Evolutionary conservation across 2,329 filamentous ascomycete genomes (phyloP).

Genomic region (Neofusicoccum sp.): DNA sequence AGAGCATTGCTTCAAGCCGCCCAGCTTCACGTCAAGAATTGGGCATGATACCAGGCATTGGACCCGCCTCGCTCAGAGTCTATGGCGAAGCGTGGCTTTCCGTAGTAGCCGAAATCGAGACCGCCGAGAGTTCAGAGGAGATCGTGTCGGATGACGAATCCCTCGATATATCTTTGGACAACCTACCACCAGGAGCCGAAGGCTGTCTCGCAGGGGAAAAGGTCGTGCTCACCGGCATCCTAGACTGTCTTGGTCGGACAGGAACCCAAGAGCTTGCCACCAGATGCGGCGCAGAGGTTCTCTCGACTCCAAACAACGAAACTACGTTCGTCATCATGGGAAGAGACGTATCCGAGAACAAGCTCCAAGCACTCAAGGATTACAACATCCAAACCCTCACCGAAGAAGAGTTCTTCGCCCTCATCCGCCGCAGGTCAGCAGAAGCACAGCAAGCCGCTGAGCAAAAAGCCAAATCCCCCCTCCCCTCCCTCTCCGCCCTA

Average conservation of each 20-base stretch:
- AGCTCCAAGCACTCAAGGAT: neutral
- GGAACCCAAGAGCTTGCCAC: neutral
- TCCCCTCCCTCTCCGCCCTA: neutral
- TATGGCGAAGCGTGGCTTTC: slow-evolving; percentile 32
- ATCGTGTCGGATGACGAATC: neutral
- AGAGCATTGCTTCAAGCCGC: slow-evolving; percentile 25
- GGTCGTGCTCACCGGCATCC: neutral
- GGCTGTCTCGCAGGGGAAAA: neutral
- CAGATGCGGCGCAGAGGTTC: neutral
- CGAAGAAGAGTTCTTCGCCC: neutral
- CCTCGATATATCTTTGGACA: neutral
- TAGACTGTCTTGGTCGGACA: neutral
- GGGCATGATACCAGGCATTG: slow-evolving; percentile 29
- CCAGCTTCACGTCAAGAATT: slow-evolving; percentile 25
- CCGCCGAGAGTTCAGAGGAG: neutral
- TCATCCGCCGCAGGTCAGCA: neutral
- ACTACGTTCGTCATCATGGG: slow-evolving; percentile 1
- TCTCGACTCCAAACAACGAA: neutral
- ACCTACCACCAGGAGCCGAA: neutral
- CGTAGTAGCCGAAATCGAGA: slow-evolving; percentile 17
- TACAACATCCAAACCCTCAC: neutral
- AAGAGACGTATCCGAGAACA: neutral
- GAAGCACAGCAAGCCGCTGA: neutral
- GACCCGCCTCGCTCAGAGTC: slow-evolving; percentile 21
- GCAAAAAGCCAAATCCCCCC: neutral